These are phyloP conservation scores for Grosmannia penicillata DNA, from an alignment of 2,329 filamentous ascomycete genomes.

Conservation along the genomic window DNA sequence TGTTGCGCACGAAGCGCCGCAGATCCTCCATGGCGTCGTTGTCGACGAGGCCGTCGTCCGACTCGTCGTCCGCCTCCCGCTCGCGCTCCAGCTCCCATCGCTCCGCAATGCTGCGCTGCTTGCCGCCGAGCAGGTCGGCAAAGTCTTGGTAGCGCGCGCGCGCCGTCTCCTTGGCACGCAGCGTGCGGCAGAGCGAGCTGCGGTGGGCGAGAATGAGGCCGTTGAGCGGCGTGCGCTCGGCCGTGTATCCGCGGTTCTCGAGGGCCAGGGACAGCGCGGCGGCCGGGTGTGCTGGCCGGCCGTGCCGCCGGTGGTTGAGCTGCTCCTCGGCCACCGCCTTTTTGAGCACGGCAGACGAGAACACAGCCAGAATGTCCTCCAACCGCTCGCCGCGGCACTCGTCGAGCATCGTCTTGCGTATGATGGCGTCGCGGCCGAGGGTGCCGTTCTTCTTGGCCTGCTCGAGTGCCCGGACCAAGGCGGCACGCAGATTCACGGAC, in stretches of 20 bases:
- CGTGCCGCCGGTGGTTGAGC: conserved; percentile 7
- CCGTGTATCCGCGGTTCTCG: conserved; percentile 42
- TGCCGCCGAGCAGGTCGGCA: conserved; percentile 45
- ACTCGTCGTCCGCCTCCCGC: conserved; percentile 11
- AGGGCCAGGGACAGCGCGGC: conserved; percentile 40
- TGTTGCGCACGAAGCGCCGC: conserved; percentile 47
- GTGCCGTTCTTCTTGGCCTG: conserved; percentile 77
- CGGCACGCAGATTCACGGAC: conserved; percentile 77
- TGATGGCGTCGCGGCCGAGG: conserved; percentile 61
- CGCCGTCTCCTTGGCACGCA: conserved; percentile 45
- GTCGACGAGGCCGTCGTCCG: conserved; percentile 16
- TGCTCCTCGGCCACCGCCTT: conserved; percentile 36
- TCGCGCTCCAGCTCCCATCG: conserved; percentile 32
- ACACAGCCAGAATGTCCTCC: conserved; percentile 69
- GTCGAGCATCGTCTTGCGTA: conserved; percentile 92
- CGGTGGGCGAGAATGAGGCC: conserved; percentile 62
- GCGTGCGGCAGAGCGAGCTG: conserved; percentile 42
- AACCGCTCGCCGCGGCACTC: conserved; percentile 88
- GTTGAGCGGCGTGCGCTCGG: conserved; percentile 39
- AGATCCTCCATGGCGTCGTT: conserved; percentile 32
- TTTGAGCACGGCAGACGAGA: conserved; percentile 72
- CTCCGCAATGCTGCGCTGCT: conserved; percentile 40
- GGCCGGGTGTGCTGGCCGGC: conserved; percentile 20
- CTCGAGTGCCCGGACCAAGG: conserved; percentile 66
- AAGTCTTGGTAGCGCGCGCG: conserved; percentile 48